Evolutionary conservation across 2,329 filamentous ascomycete genomes (phyloP), one percentile per base, ranked within the genome.

Genomic region (Aaosphaeria pasadenensis): DNA sequence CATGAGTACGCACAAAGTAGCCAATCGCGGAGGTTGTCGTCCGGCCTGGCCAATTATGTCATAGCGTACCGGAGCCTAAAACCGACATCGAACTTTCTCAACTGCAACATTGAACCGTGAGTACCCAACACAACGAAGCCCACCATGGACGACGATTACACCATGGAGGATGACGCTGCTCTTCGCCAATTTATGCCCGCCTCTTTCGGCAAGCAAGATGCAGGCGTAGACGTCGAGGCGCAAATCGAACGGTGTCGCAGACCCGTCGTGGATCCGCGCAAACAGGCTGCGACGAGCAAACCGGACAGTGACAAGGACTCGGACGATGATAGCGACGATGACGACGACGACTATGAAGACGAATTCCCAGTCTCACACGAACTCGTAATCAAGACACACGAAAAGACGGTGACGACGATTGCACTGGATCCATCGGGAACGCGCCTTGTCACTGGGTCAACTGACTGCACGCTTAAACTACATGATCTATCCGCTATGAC

Each of bases 401-500:
- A 94, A 33, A 86, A 89, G 51, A 84, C 91, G 5, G 83, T 97
- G 39, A 96, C 92, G 5, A 86, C 88, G 1, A 79, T 91, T 48
- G 86, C 91, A 2, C 77, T 96, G 42, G 94, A 99, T 71, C 85
- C 89, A 0, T 85, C 91, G 0, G 94, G 94, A 7, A 86, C 86
- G 42, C 83, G 94, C 59, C 76, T 99, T 65, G 84, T 92, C 42
- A 94, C 90, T n/a, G 91, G 88, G 24, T 96, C 91, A 5, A 88
- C 87, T 51, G 94, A 99, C 71, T 95, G 91, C 70, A 89, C 84
- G 1, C 76, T 97, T 61, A 97, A 96, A 66, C 78, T 99, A 13
- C 91, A 96, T 73, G 92, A 99, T 67, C 95, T 99, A 68, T 85
- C 91, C 3, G 89, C 91, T 42, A 95, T 99, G 87, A 96, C 92